Evolutionary conservation across 257 asterid genomes (phyloP), one percentile per base, ranked within the genome.

Genomic region (Handroanthus guayacan): DNA sequence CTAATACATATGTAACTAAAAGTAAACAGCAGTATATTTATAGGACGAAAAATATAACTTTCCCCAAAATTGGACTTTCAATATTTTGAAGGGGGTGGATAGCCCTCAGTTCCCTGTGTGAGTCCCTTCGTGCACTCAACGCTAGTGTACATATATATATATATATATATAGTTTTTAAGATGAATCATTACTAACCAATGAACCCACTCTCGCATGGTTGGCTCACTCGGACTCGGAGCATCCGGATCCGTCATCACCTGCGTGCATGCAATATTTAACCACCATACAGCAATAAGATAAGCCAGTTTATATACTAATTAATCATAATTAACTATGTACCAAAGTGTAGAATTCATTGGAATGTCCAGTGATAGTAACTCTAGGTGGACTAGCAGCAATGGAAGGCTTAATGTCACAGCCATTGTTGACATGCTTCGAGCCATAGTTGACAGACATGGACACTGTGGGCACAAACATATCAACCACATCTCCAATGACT

Each of bases 141-240:
- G 31, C 31, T 25, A 25, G 31, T n/a, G n/a, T n/a, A n/a, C 31
- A 1, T 25, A 1, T 25, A 1, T 25, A 25, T 25, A 25, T 25
- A 25, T 25, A 25, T 1, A 25, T 25, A 25, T 0, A 25, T 25
- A 25, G 31, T 25, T 25, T 25, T 25, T 25, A 25, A 25, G 31
- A 25, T 25, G 31, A 0, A 25, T 25, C 31, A 25, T 25, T 25
- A 25, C 31, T 25, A 25, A 89, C 95, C 97, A 91, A 37, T 89
- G 93, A 44, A 84, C 81, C 88, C 81, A 89, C 74, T 91, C 97
- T 39, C 92, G 77, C 87, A 83, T 65, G 75, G n/a, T 78, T 37
- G 97, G 97, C 55, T 91, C 96, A 25, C 97, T 91, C 0, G 97
- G 97, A 72, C 96, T 91, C 0, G 97, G 96, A 56, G 96, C 93